Evolutionary conservation across 768 basidiomycete genomes (phyloP).

Genomic region (Rhizopogon rudus): DNA sequence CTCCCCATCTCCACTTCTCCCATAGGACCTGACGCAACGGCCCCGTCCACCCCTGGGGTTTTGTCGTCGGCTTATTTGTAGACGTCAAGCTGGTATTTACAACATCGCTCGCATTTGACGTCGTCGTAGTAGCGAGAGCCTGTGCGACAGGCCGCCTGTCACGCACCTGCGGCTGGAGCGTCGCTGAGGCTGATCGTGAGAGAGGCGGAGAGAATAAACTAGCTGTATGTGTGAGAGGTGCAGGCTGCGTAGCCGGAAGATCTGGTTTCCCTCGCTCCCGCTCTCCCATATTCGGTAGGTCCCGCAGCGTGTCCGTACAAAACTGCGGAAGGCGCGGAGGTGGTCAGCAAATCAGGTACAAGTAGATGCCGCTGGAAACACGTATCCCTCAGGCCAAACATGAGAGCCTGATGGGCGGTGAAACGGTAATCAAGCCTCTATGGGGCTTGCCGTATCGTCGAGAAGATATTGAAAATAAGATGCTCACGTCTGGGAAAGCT

Average conservation of each 20-base stretch:
- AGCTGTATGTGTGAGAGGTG: conserved; percentile 12
- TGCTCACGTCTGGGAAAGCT: conserved; percentile 82
- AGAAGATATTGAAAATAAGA: conserved; percentile 2
- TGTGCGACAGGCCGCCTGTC: conserved; percentile 16
- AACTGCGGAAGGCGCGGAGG: conserved; percentile 43
- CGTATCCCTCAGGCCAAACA: conserved; percentile 12
- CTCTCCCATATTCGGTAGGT: conserved; percentile 93
- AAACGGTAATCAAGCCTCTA: conserved; percentile 18
- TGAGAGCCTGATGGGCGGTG: conserved; percentile 2
- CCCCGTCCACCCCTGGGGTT: conserved; percentile 49
- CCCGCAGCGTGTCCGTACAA: conserved; percentile 55
- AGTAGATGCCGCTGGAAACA: conserved; percentile 8
- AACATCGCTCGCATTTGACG: conserved; percentile 7
- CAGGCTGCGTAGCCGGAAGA: conserved; percentile 21
- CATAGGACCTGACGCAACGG: conserved; percentile 63
- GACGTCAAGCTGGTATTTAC: conserved; percentile 11
- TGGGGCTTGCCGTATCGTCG: conserved; percentile 10
- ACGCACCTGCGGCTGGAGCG: conserved; percentile 15
- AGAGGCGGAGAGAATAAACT: conserved; percentile 10
- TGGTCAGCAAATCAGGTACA: conserved; percentile 15
- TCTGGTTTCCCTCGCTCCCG: conserved; percentile 56
- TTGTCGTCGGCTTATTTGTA: conserved; percentile 23
- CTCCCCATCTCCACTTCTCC: conserved; percentile 86
- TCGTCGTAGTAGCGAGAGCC: conserved; percentile 2
- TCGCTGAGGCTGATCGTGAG: conserved; percentile 15